Evolutionary conservation across 2,329 filamentous ascomycete genomes (phyloP).

Genomic region (Colletotrichum agaves): DNA sequence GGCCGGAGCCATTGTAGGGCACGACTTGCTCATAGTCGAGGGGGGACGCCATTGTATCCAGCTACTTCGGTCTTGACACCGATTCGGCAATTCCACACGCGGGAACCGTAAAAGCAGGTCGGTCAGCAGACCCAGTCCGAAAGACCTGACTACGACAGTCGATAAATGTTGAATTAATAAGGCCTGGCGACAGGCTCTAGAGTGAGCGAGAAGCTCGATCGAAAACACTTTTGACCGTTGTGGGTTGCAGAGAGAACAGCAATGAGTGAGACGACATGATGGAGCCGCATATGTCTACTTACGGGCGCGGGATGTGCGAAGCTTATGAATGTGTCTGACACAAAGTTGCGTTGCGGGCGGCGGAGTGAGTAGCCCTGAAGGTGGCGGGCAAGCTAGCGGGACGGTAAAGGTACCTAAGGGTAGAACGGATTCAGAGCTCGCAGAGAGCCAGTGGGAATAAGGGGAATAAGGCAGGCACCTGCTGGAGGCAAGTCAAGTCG

Average conservation of each 20-base stretch:
- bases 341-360: conserved; percentile 37
- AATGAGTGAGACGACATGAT: conserved; percentile 17
- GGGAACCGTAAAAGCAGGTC: background rate
- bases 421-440: conserved; percentile 19
- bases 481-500: background rate
- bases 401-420: conserved; percentile 1
- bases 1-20: conserved; percentile 72
- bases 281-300: background rate
- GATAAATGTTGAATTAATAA: background rate
- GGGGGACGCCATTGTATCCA: conserved; percentile 24
- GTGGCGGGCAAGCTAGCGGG: conserved; percentile 35
- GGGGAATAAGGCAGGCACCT: too few relatives aligned
- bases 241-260: conserved; percentile 20
- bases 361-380: conserved; percentile 33
- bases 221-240: conserved; percentile 26
- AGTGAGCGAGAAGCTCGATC: conserved; percentile 22
- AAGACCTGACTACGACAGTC: background rate
- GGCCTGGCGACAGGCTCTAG: conserved; percentile 27
- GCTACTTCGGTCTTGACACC: conserved; percentile 17
- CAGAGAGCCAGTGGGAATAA: background rate
- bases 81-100: conserved; percentile 19
- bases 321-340: conserved; percentile 35
- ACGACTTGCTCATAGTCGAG: conserved; percentile 58
- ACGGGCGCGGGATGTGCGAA: conserved; percentile 32
- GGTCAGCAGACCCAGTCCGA: background rate